phyloP scores from a whole-genome alignment of 345 rosid genomes.

The Eucalyptus coolabah region DNA sequence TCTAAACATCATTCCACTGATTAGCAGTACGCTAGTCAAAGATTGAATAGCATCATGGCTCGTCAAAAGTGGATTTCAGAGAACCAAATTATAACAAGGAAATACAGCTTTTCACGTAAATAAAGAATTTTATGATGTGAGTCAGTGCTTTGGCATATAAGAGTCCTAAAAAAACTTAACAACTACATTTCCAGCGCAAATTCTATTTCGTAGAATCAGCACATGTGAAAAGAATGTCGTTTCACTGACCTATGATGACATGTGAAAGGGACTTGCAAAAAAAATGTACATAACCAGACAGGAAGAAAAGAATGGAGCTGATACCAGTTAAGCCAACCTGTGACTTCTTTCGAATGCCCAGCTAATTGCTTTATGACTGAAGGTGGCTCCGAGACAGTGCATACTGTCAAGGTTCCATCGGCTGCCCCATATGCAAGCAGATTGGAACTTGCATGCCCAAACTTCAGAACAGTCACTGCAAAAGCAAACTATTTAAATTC shows the following conservation, averaged over 20 bases:
- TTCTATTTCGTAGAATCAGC: background rate
- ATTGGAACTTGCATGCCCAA: conserved; percentile 94
- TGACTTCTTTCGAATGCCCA: conserved; percentile 92
- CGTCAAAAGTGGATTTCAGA: background rate
- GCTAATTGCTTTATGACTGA: conserved; percentile 44
- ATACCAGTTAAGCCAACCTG: conserved; percentile 93
- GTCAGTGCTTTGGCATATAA: background rate
- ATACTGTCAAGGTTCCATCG: conserved; percentile 86
- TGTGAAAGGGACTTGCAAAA: background rate
- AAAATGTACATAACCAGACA: background rate
- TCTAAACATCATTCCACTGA: background rate
- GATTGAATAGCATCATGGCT: background rate
- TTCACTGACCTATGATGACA: background rate
- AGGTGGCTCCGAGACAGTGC: conserved; percentile 71
- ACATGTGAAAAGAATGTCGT: background rate
- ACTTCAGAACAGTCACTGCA: conserved; percentile 90
- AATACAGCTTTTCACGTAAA: background rate
- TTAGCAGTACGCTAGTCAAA: background rate
- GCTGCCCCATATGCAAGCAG: conserved; percentile 92
- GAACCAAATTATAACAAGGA: background rate
- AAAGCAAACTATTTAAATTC: conserved; percentile 2
- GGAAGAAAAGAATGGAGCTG: background rate
- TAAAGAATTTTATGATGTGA: background rate
- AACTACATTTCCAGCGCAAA: background rate
- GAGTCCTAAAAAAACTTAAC: background rate